Conservation (phyloP, 225 moss, liverwort and hornwort species). For the Polytrichum commune region DNA sequence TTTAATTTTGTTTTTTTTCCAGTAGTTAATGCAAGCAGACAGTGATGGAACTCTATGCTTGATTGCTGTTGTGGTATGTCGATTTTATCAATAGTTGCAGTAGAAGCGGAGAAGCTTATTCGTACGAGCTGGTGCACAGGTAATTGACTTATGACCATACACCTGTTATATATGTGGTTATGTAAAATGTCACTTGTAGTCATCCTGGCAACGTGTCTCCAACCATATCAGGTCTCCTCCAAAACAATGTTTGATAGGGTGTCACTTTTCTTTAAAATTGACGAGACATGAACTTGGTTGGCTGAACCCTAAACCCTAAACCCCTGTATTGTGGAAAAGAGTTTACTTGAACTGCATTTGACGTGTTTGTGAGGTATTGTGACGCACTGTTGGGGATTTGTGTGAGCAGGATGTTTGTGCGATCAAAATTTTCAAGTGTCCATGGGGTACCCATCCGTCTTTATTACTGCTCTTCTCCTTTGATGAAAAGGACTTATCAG, state of each 20-base stretch:
- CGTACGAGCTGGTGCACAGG: too few relatives aligned
- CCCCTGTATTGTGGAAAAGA: not conserved
- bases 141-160: too few relatives aligned
- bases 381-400: not conserved
- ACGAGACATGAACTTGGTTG: not conserved
- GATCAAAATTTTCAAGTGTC: not conserved
- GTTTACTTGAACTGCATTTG: not conserved
- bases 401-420: not conserved
- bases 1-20: too few relatives aligned
- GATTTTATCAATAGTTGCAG: too few relatives aligned
- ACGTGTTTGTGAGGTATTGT: not conserved
- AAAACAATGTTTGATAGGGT: not conserved
- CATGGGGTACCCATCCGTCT: not conserved
- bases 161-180: too few relatives aligned
- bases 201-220: too few relatives aligned
- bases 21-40: too few relatives aligned
- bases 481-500: not conserved
- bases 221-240: not conserved
- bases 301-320: not conserved
- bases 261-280: not conserved
- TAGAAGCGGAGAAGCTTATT: too few relatives aligned
- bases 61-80: too few relatives aligned
- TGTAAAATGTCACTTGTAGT: too few relatives aligned
- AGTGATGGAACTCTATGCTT: too few relatives aligned
- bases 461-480: not conserved